Evolutionary conservation across 805 yeast genomes (phyloP).

Genomic region (Myxozyma neglecta): DNA sequence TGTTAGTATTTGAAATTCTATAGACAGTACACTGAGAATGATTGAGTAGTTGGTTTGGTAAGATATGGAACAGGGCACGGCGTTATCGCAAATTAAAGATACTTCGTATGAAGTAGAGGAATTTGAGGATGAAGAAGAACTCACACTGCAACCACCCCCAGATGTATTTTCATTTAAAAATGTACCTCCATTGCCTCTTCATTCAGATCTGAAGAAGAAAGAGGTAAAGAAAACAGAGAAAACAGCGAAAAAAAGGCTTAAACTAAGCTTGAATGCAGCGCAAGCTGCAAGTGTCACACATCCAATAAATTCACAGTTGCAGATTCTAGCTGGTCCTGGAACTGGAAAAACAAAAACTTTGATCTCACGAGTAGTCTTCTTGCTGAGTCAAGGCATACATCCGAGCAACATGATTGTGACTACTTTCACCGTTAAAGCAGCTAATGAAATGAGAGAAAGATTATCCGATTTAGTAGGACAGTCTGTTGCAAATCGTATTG

Average conservation of each 20-base stretch:
- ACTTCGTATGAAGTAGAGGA: constrained; percentile 10
- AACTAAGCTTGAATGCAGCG: constrained; percentile 41
- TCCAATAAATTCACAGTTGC: constrained; percentile 47
- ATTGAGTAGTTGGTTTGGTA: neutral
- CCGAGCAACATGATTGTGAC: constrained; percentile 76
- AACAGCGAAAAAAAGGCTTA: constrained; percentile 1
- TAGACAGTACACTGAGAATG: no score
- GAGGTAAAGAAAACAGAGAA: neutral
- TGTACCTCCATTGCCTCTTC: neutral
- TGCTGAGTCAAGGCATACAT: constrained; percentile 51
- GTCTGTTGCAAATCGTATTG: constrained; percentile 44
- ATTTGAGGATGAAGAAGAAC: constrained; percentile 12
- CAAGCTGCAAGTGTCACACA: constrained; percentile 50
- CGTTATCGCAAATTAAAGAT: constrained; percentile 9
- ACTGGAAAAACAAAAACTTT: constrained; percentile 77
- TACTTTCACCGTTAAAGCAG: constrained; percentile 92
- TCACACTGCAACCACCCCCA: constrained; percentile 6
- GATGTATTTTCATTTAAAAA: neutral
- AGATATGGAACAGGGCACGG: neutral
- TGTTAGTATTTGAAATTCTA: no score
- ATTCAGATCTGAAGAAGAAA: neutral
- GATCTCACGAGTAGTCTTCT: constrained; percentile 63
- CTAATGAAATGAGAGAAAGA: constrained; percentile 76
- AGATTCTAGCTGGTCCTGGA: constrained; percentile 66
- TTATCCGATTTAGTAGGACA: constrained; percentile 40